phyloP scores from a whole-genome alignment of 2,329 filamentous ascomycete genomes.

The Mariannaea sp. region DNA sequence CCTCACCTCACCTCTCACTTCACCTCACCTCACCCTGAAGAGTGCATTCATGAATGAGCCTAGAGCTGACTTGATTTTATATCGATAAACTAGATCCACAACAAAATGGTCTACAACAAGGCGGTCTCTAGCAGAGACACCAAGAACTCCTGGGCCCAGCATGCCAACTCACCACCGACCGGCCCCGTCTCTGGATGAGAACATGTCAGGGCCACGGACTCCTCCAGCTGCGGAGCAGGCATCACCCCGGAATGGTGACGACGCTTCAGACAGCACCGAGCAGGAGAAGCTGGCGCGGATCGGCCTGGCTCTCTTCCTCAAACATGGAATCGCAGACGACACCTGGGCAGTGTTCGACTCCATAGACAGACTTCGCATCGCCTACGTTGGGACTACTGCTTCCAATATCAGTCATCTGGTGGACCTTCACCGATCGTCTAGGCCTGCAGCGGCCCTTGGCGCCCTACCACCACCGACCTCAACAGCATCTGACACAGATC shows the following conservation, averaged over 20 bases:
- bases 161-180: not conserved
- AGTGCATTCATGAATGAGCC: no score
- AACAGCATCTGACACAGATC: not conserved
- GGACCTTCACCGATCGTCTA: conserved; percentile 27
- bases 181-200: not conserved
- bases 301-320: conserved; percentile 32
- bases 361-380: conserved; percentile 32
- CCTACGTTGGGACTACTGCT: conserved; percentile 32
- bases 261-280: conserved; percentile 8
- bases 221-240: not conserved
- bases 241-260: not conserved
- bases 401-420: conserved; percentile 31
- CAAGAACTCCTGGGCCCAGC: not conserved
- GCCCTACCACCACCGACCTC: conserved; percentile 14
- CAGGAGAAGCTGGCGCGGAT: conserved; percentile 32
- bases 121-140: not conserved
- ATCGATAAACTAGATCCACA: conserved; percentile 6
- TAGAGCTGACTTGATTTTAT: not conserved
- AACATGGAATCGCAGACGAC: conserved; percentile 29
- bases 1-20: no score
- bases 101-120: conserved; percentile 3
- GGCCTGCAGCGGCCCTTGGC: conserved; percentile 19
- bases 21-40: not conserved
- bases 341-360: conserved; percentile 35
- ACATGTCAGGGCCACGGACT: not conserved